Evolutionary conservation across 495 filamentous ascomycete species (phyloP).

Genomic region (Aspergillus ellipticus): DNA sequence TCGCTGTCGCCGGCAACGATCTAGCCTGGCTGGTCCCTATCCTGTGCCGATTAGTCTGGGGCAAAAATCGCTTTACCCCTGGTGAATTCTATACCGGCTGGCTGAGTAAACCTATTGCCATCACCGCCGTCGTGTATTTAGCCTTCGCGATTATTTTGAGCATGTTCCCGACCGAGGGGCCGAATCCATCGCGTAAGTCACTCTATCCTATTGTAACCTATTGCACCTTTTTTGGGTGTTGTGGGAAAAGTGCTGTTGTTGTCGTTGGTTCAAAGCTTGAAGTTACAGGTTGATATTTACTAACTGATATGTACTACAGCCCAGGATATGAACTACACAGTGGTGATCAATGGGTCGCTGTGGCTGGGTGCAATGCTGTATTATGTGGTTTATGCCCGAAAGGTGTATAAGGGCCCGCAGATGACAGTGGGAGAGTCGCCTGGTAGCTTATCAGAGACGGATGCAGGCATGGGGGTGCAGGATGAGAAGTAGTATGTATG

Average conservation of each 20-base stretch:
- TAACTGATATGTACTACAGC: constrained; percentile 22
- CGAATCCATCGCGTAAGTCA: constrained; percentile 47
- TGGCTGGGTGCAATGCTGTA: constrained; percentile 60
- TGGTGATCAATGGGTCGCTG: constrained; percentile 59
- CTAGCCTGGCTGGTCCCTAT: constrained; percentile 64
- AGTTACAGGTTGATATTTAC: background rate
- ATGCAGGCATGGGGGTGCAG: background rate
- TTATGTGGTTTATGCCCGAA: constrained; percentile 60
- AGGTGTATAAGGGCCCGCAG: constrained; percentile 71
- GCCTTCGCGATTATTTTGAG: constrained; percentile 52
- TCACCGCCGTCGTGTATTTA: constrained; percentile 51
- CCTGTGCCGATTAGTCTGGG: constrained; percentile 60
- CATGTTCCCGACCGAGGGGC: constrained; percentile 58
- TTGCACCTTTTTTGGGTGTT: too few species aligned
- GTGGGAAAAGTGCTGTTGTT: too few species aligned
- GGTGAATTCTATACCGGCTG: constrained; percentile 60
- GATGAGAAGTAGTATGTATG: background rate
- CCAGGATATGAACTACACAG: constrained; percentile 60
- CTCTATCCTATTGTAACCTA: constrained; percentile 7
- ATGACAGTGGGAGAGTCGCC: constrained; percentile 47
- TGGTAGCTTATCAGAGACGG: constrained; percentile 10
- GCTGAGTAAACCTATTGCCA: constrained; percentile 51
- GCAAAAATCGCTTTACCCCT: constrained; percentile 56
- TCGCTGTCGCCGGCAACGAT: constrained; percentile 59
- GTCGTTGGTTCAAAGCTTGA: too few species aligned